Evolutionary conservation across 441 rosid species (phyloP).

Genomic region (Flueggea neowawraea): DNA sequence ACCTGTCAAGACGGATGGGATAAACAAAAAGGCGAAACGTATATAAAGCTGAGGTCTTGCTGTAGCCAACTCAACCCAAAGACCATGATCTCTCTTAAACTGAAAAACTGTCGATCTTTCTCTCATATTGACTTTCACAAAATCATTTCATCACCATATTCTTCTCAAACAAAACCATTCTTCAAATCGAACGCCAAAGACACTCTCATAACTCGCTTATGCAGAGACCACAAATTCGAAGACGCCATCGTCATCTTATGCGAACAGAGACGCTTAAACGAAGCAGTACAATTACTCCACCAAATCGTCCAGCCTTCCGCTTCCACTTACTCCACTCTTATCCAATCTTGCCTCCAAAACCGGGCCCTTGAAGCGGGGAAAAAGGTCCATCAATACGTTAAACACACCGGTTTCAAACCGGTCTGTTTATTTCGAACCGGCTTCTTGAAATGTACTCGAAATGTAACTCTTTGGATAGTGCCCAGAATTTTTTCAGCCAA

Average conservation of each 20-base stretch:
- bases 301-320: slow-evolving; percentile 40
- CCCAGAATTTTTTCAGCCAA: slow-evolving; percentile 25
- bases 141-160: background rate
- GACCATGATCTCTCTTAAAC: too few species aligned
- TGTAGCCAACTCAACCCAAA: too few species aligned
- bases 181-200: slow-evolving; percentile 28
- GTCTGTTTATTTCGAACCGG: slow-evolving; percentile 51
- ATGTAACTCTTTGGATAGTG: slow-evolving; percentile 34
- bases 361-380: slow-evolving; percentile 43
- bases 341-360: slow-evolving; percentile 37
- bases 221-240: slow-evolving; percentile 36
- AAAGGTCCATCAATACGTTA: slow-evolving; percentile 43
- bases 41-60: too few species aligned
- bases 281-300: slow-evolving; percentile 48
- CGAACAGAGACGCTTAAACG: slow-evolving; percentile 37
- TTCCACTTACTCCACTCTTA: slow-evolving; percentile 45
- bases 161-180: slow-evolving; percentile 24
- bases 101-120: too few species aligned
- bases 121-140: background rate
- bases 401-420: slow-evolving; percentile 45
- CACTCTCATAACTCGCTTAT: slow-evolving; percentile 29
- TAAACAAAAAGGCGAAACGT: too few species aligned
- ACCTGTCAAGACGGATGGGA: too few species aligned
- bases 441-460: slow-evolving; percentile 56
- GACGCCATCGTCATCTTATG: slow-evolving; percentile 64